Evolutionary conservation across 352 stramenopile genomes (phyloP).

Genomic region (Phytophthora aleatoria): DNA sequence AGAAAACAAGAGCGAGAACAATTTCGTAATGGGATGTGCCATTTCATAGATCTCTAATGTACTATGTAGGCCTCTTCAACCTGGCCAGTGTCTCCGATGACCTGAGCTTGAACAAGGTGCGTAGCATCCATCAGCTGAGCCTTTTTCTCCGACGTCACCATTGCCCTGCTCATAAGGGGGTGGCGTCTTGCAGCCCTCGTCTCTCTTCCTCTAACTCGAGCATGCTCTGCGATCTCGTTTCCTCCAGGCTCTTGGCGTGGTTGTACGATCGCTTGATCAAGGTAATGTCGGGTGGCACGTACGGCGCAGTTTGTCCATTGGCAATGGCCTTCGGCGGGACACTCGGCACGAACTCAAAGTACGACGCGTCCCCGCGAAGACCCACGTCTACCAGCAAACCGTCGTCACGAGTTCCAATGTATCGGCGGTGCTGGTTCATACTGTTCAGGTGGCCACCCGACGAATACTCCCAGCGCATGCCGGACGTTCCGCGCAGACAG

Average conservation of each 20-base stretch:
- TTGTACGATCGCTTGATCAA: constrained; percentile 56
- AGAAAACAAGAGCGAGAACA: constrained; percentile 6
- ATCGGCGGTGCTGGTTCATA: constrained; percentile 83
- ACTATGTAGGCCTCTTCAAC: constrained; percentile 14
- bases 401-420: constrained; percentile 70
- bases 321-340: constrained; percentile 20
- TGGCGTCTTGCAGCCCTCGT: constrained; percentile 21
- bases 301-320: constrained; percentile 14
- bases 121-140: constrained; percentile 8
- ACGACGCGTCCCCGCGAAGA: constrained; percentile 64
- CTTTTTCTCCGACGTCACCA: constrained; percentile 11
- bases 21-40: constrained; percentile 21
- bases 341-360: constrained; percentile 68
- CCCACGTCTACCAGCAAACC: constrained; percentile 69
- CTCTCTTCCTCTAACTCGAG: constrained; percentile 54
- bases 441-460: constrained; percentile 69
- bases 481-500: constrained; percentile 61
- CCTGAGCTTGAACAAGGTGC: constrained; percentile 5
- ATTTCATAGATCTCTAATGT: constrained; percentile 31
- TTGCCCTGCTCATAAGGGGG: constrained; percentile 16
- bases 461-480: constrained; percentile 73
- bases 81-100: constrained; percentile 3
- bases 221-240: constrained; percentile 64
- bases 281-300: constrained; percentile 55
- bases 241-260: constrained; percentile 50